Evolutionary conservation across 176 grass and related monocot species (phyloP), one percentile per base, ranked within the genome.

Genomic region (Avena eriantha): DNA sequence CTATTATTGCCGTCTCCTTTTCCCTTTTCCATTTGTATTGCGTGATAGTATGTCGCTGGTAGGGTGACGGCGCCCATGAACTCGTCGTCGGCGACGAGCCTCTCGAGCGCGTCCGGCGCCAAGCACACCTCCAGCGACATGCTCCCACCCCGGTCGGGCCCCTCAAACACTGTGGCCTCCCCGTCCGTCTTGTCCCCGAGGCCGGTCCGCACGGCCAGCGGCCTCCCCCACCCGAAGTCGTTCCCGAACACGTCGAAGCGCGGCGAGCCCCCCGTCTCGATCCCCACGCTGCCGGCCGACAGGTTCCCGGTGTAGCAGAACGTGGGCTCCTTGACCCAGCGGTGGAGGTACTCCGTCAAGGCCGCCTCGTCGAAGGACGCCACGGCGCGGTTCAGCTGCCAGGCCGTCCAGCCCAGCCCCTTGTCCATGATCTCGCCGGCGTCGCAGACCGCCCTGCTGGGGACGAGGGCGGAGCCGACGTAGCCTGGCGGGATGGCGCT

Each of bases 401-500:
- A 87, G 0, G 88, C 78, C 3, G 57, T 61, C 78, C 71, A 77
- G 0, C 88, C 84, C 4, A 83, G 69, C 23, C 55, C 56, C 55
- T 58, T 58, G 19, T 58, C 55, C 55, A 58, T 0, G 55, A 58
- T 9, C 7, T 58, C 55, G 8, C 55, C 74, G 0, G 4, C 9
- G 46, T 2, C 8, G 9, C 3, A 1, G 5, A 0, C 3, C 73
- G 90, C 11, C 1, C 6, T n/a, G 19, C 55, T 8, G 18, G 19
- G 19, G 19, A 58, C 7, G 4, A 58, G 19, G 55, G 92, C 3
- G 73, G 76, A 86, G 12, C 92, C 85, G 19, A 94, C 26, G 84
- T 94, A 94, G 0, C 36, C 47, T 0, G 11, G 56, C 0, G 86
- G 77, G 3, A 94, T 57, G 0, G 58, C 80, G 2, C 77, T 79